Evolutionary conservation across 2,329 filamentous ascomycete species (phyloP).

Genomic region (Aspergillus sergii): DNA sequence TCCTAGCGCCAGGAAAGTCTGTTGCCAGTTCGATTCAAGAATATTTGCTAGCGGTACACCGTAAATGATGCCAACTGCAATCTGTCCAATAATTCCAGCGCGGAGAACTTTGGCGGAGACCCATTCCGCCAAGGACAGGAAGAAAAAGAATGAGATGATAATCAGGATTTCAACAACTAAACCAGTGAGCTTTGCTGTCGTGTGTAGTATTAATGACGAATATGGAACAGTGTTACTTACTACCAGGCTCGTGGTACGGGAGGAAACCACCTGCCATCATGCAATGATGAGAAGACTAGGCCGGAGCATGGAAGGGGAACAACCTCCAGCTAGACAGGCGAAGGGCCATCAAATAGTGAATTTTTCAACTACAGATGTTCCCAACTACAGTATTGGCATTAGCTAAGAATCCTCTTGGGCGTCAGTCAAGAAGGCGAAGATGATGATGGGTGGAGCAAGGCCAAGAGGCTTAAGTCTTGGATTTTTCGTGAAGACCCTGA

Average conservation of each 20-base stretch:
- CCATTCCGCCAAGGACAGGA: conserved; percentile 47
- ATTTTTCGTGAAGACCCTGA: neutral
- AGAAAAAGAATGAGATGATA: conserved; percentile 50
- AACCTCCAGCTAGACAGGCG: neutral
- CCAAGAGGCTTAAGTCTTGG: neutral
- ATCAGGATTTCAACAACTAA: conserved; percentile 45
- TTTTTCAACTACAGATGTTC: neutral
- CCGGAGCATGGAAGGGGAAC: neutral
- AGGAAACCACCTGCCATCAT: conserved; percentile 33
- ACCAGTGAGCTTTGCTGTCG: neutral
- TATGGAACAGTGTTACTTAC: conserved; percentile 32
- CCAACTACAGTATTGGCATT: neutral
- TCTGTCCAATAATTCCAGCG: conserved; percentile 52
- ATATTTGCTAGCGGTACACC: conserved; percentile 51
- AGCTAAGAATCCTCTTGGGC: neutral
- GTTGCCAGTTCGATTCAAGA: conserved; percentile 46
- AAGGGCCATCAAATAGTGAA: neutral
- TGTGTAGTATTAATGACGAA: neutral
- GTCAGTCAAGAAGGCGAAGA: neutral
- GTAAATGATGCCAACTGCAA: conserved; percentile 52
- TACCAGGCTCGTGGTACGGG: conserved; percentile 44
- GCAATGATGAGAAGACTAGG: neutral
- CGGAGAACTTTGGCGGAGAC: conserved; percentile 44
- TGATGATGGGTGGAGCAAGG: neutral
- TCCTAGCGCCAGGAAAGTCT: conserved; percentile 51